A percentile compares a stretch with the other conserved stretches of the same genome.
These are phyloP conservation scores for Oropetium thomaeum DNA, from an alignment of 176 grass and related monocot species.

Conservation along the genomic window DNA sequence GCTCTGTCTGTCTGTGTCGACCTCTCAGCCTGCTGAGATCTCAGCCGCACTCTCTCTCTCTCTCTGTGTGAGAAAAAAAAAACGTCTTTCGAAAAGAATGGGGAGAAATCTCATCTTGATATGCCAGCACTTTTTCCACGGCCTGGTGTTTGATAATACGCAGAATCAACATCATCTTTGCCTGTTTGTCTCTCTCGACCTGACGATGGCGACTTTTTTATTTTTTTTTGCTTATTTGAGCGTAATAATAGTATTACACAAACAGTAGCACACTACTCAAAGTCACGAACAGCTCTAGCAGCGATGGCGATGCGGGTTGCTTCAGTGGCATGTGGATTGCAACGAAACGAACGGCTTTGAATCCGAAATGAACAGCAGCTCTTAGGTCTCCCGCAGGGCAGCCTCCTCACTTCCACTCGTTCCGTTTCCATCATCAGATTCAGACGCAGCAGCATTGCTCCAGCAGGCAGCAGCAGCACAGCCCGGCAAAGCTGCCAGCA, in stretches of 20 bases:
- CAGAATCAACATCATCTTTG: not conserved
- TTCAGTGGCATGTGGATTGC: not conserved
- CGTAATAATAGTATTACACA: too few relatives aligned
- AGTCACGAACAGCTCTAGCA: not conserved
- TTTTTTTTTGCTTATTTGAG: too few relatives aligned
- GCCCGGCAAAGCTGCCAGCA: slow-evolving; percentile 29
- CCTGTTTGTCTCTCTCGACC: not conserved
- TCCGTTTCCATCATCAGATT: not conserved
- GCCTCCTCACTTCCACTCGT: too few relatives aligned
- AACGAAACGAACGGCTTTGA: too few relatives aligned
- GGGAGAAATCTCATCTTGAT: not conserved
- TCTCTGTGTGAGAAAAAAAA: not conserved
- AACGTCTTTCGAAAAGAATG: not conserved
- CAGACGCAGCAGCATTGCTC: slow-evolving; percentile 15
- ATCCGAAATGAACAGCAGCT: not conserved
- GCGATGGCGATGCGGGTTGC: not conserved
- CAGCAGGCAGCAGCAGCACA: slow-evolving; percentile 39
- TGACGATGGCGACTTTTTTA: not conserved
- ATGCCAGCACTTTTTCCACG: not conserved
- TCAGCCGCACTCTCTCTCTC: not conserved
- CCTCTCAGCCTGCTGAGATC: not conserved
- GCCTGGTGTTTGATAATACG: not conserved
- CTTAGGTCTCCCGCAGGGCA: too few relatives aligned
- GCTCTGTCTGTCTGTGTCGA: not conserved
- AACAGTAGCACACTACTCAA: not conserved